Base-by-base conservation (phyloP, 805 yeast genomes). In the Candida montana region DNA sequence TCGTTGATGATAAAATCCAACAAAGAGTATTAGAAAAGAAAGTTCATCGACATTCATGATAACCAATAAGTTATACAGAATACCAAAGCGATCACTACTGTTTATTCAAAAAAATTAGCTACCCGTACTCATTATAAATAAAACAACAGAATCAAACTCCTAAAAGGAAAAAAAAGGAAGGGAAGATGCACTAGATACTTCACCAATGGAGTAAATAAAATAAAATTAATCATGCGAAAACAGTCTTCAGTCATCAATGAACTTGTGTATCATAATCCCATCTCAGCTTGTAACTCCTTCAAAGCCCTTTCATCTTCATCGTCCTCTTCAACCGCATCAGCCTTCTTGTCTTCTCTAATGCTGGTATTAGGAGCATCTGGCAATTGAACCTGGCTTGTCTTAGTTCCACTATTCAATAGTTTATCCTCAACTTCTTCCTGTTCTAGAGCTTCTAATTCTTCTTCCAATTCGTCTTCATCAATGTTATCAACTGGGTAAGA, bases 301-400 rank as follows among this genome's bases (percentile, higher is more conserved):
- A 85, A 71, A 26, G 93, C 95, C 58, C 78, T 79, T 63, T 84
- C 93, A 58, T 85, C 95, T 56, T 85, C 95, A 58, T 85, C 95
- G 55, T 85, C 95, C 57, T 83, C 91, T 43, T 81, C 87, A 34
- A 72, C 79, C 33, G 72, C 79, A 23, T 58, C 67, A 32, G 57
- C 59, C 20, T 51, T 44, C 32, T 49, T 48, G 33, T 51, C 49
- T 20, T 45, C 50, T 37, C 53, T 52, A 33, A 64, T 51, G 40
- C 58, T 57, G 35, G 63, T 61, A 44, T 50, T 58, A 33, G 73
- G 71, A 20, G 69, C 79, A 50, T 67, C 71, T 11, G 83, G 82
- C 49, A 77, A 49, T 30, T 54, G 49, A 8, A 61, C 64, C 11
- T 58, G 55, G 7, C 50, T 35, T 13, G 38, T 24, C 20, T 33